A percentile compares a stretch with the other conserved stretches of the same genome.
Conservation (phyloP, 331 rosid species). For the Ulmus americana region DNA sequence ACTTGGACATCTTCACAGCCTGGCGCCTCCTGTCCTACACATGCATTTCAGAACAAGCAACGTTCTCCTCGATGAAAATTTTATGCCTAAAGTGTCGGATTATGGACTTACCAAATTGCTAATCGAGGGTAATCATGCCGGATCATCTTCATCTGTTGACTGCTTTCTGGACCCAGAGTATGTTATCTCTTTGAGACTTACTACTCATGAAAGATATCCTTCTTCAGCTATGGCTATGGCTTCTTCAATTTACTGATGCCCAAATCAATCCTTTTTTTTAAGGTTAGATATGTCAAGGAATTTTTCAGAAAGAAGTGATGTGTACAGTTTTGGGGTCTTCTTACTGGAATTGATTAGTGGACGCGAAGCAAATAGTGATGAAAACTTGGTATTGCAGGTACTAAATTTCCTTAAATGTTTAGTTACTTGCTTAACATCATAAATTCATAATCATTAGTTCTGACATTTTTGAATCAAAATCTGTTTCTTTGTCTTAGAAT, state of each 20-base stretch:
- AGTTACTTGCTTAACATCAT: background rate
- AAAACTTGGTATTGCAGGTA: constrained; percentile 50
- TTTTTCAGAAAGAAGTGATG: constrained; percentile 50
- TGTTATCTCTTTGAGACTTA: constrained; percentile 20
- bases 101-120: constrained; percentile 50
- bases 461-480: too few relatives aligned
- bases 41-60: constrained; percentile 57
- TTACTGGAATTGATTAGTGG: constrained; percentile 63
- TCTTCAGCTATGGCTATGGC: background rate
- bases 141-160: constrained; percentile 51
- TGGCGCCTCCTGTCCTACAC: constrained; percentile 65
- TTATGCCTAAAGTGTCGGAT: constrained; percentile 56
- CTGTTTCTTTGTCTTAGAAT: too few relatives aligned
- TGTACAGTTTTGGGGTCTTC: constrained; percentile 68
- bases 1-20: constrained; percentile 51
- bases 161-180: constrained; percentile 67
- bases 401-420: too few relatives aligned
- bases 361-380: constrained; percentile 37
- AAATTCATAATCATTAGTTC: too few relatives aligned
- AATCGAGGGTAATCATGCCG: constrained; percentile 28
- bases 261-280: constrained; percentile 3
- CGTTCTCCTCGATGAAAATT: constrained; percentile 54
- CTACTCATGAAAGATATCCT: background rate
- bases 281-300: constrained; percentile 47
- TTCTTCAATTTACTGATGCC: constrained; percentile 2